A percentile compares a stretch with the other conserved stretches of the same genome.
Evolutionary conservation across 768 basidiomycete genomes (phyloP).

Genomic region (Fistulinella prunicolor): DNA sequence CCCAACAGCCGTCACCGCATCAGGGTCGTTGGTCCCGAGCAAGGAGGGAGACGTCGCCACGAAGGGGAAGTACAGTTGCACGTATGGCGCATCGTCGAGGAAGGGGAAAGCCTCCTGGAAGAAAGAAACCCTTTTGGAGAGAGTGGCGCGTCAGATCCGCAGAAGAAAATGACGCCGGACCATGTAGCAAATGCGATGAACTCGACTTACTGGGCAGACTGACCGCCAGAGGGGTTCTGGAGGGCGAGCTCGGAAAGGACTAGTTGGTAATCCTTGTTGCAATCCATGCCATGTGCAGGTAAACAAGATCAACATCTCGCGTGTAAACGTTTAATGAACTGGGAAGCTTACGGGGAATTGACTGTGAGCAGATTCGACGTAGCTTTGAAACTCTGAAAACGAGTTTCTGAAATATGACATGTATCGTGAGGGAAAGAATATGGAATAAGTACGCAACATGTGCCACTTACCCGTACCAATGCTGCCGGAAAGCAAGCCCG

Average conservation of each 20-base stretch:
- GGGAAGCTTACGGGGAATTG: constrained; percentile 26
- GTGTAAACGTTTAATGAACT: no score
- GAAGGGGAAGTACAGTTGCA: constrained; percentile 38
- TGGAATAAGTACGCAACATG: neutral
- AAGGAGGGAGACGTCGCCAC: constrained; percentile 32
- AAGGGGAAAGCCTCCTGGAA: constrained; percentile 35
- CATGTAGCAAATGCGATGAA: no score
- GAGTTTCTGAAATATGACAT: constrained; percentile 12
- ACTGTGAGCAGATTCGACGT: constrained; percentile 24
- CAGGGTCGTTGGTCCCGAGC: constrained; percentile 17
- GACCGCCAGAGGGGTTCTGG: constrained; percentile 13
- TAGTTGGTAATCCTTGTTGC: constrained; percentile 20
- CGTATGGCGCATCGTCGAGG: constrained; percentile 30
- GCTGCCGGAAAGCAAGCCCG: constrained; percentile 6
- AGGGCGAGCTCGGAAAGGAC: constrained; percentile 36
- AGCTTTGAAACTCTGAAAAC: constrained; percentile 30
- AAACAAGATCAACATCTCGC: constrained; percentile 5
- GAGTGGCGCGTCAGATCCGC: no score
- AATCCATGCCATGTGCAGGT: neutral
- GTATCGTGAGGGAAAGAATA: neutral
- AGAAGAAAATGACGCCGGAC: neutral
- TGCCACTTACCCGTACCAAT: constrained; percentile 31
- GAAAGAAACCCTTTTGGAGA: constrained; percentile 27
- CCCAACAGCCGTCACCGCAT: constrained; percentile 16
- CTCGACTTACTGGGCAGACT: no score